These are phyloP conservation scores for Ophiostoma piceae DNA, from an alignment of 2,329 filamentous ascomycete species.

Conservation along the genomic window DNA sequence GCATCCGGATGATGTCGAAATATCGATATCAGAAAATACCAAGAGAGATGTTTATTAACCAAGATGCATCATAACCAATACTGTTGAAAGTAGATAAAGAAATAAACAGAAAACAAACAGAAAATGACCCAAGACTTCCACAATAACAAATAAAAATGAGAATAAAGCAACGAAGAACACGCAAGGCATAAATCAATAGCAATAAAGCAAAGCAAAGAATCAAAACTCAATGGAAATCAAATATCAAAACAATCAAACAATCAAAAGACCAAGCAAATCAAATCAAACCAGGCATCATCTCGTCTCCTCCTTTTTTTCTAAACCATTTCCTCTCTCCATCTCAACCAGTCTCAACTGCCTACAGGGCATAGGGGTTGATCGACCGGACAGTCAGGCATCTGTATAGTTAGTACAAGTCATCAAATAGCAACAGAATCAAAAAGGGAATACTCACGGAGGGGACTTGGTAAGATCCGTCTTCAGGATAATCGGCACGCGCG, in stretches of 20 bases:
- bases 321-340: neutral
- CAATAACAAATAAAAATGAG: neutral
- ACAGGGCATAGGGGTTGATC: constrained; percentile 70
- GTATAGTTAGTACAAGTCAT: constrained; percentile 35
- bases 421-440: neutral
- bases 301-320: neutral
- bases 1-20: no score
- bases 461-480: constrained; percentile 99
- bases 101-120: neutral
- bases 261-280: neutral
- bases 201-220: neutral
- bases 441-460: constrained; percentile 74
- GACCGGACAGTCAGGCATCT: constrained; percentile 81
- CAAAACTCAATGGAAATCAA: no score
- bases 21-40: no score
- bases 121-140: neutral
- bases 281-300: neutral
- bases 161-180: neutral
- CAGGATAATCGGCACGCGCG: constrained; percentile 90
- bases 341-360: neutral
- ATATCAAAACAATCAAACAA: neutral
- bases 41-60: neutral
- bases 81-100: no score
- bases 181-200: neutral
- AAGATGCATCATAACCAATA: no score